Percentiles rank a stretch among this genome's conserved stretches.
These are phyloP conservation scores for Termitomyces sp. DNA, from an alignment of 768 basidiomycete genomes.

Conservation along the genomic window DNA sequence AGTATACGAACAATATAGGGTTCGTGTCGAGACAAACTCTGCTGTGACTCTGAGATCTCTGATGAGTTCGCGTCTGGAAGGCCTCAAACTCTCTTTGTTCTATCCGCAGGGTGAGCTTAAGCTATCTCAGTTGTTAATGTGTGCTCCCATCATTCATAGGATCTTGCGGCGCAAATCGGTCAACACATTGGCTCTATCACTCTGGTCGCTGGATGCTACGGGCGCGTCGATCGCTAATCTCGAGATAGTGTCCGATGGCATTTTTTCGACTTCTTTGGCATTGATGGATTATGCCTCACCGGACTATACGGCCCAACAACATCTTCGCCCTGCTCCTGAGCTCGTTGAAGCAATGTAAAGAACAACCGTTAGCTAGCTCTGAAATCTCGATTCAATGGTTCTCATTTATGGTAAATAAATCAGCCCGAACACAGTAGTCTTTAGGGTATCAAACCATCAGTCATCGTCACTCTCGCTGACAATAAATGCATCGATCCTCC, in stretches of 20 bases:
- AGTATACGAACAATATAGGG: constrained; percentile 54
- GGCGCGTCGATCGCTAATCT: constrained; percentile 44
- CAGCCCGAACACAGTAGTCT: not conserved
- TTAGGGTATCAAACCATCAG: constrained; percentile 20
- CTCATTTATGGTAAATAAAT: not conserved
- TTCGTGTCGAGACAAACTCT: constrained; percentile 17
- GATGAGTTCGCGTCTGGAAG: constrained; percentile 14
- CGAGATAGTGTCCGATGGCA: constrained; percentile 43
- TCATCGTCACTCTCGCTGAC: constrained; percentile 70
- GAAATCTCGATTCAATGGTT: not conserved
- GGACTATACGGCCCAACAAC: constrained; percentile 37
- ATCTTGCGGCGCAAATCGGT: constrained; percentile 40
- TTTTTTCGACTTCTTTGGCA: constrained; percentile 37
- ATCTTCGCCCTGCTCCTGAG: constrained; percentile 27
- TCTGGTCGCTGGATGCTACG: constrained; percentile 46
- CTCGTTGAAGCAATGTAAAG: constrained; percentile 32
- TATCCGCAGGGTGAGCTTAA: constrained; percentile 44
- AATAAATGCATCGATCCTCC: constrained; percentile 71
- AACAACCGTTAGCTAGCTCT: not conserved
- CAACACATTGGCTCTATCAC: constrained; percentile 46
- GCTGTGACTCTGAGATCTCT: not conserved
- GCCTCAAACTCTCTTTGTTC: constrained; percentile 48
- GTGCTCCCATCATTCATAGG: constrained; percentile 19
- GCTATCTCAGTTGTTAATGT: not conserved
- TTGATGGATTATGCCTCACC: constrained; percentile 42